Evolutionary conservation across 768 basidiomycete genomes (phyloP).

Genomic region (Pilatotrama ljubarskyi): DNA sequence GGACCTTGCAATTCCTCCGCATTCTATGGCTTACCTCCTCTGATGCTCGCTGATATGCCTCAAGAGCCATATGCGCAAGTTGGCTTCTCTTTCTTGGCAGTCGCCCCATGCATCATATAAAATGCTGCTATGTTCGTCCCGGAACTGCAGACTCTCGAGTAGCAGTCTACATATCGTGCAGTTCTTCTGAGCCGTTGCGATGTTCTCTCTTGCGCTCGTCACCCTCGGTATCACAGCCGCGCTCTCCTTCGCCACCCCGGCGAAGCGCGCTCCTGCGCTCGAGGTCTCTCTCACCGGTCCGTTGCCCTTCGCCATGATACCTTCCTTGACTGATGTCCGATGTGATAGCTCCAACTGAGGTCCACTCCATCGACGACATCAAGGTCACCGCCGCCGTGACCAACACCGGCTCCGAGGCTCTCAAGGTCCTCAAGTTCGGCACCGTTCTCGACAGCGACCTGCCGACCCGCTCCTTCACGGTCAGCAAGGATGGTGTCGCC

Average conservation of each 20-base stretch:
- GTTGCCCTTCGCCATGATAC: background rate
- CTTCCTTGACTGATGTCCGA: conserved; percentile 20
- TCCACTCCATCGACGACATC: conserved; percentile 41
- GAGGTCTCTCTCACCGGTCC: conserved; percentile 17
- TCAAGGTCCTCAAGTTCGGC: conserved; percentile 48
- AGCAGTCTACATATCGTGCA: background rate
- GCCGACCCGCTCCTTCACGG: conserved; percentile 45
- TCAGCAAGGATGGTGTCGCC: conserved; percentile 40
- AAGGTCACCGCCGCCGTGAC: conserved; percentile 43
- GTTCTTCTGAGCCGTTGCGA: background rate
- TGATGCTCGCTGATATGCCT: background rate
- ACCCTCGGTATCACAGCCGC: conserved; percentile 11
- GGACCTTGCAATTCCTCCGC: background rate
- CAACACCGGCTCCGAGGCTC: conserved; percentile 40
- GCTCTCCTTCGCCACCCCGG: conserved; percentile 17
- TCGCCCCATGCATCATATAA: background rate
- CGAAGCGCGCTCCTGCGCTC: conserved; percentile 15
- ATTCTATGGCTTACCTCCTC: background rate
- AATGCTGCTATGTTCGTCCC: background rate
- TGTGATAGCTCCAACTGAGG: conserved; percentile 25
- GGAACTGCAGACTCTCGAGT: background rate
- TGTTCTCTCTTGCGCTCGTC: conserved; percentile 15
- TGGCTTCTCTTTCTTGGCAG: conserved; percentile 2
- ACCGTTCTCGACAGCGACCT: conserved; percentile 45
- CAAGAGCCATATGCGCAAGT: background rate